Conservation (phyloP, 257 asterid species). For the Solanum microdontum region DNA sequence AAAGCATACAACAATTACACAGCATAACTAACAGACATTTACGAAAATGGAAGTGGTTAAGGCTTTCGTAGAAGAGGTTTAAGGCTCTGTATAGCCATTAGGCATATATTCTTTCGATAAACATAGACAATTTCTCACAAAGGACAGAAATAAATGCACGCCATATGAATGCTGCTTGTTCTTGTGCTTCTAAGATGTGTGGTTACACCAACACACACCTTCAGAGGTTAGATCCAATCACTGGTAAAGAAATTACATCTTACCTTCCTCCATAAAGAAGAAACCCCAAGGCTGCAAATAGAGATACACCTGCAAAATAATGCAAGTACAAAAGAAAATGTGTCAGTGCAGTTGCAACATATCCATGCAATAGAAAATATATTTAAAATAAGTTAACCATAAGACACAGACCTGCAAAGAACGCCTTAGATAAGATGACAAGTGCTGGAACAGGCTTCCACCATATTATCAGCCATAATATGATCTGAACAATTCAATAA, state of each 20-base stretch:
- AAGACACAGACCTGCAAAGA: constrained; percentile 73
- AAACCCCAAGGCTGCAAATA: constrained; percentile 90
- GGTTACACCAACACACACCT: not conserved
- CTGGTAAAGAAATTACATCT: not conserved
- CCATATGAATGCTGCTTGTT: not conserved
- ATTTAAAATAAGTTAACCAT: not conserved
- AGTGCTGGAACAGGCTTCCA: constrained; percentile 67
- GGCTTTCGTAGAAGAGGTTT: not conserved
- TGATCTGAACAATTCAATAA: constrained; percentile 36
- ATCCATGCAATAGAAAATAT: not conserved
- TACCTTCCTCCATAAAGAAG: constrained; percentile 99
- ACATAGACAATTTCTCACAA: not conserved
- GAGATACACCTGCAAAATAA: constrained; percentile 60
- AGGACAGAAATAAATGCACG: not conserved
- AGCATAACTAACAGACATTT: not conserved
- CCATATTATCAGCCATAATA: constrained; percentile 74
- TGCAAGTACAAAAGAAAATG: constrained; percentile 9
- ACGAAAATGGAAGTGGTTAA: not conserved
- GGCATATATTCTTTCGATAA: not conserved
- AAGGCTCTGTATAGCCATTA: not conserved
- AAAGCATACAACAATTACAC: not conserved
- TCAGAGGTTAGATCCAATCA: not conserved
- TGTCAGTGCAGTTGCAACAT: not conserved
- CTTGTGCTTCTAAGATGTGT: not conserved
- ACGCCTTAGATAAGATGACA: constrained; percentile 68